A percentile compares a stretch with the other conserved stretches of the same genome.
These are phyloP conservation scores for Leccinum longicurvipes DNA, from an alignment of 768 basidiomycete genomes.

Conservation along the genomic window DNA sequence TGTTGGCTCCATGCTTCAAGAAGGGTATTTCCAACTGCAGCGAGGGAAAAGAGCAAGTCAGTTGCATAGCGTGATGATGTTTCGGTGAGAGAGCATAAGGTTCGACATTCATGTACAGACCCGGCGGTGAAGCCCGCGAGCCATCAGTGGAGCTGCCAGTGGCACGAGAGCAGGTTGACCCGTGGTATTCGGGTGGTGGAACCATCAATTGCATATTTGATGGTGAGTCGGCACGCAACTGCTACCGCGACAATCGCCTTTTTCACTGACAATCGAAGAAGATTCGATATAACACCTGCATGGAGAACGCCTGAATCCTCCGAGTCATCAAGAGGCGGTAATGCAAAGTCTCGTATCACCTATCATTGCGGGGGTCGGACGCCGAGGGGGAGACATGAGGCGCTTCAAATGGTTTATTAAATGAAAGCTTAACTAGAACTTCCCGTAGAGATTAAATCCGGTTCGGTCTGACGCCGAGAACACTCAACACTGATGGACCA, in stretches of 20 bases:
- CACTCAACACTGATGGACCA: slow-evolving; percentile 6
- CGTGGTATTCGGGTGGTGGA: slow-evolving; percentile 6
- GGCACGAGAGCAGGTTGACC: not conserved
- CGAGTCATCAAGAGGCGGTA: slow-evolving; percentile 7
- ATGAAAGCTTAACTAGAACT: slow-evolving; percentile 24
- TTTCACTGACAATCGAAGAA: slow-evolving; percentile 14
- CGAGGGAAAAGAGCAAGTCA: slow-evolving; percentile 5
- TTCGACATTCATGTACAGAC: slow-evolving; percentile 13
- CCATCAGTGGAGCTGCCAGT: not conserved
- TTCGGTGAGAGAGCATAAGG: slow-evolving; percentile 4
- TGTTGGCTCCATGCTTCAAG: slow-evolving; percentile 20
- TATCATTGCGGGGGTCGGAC: slow-evolving; percentile 19
- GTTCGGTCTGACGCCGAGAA: slow-evolving; percentile 24
- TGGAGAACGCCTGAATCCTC: slow-evolving; percentile 3
- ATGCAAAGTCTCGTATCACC: slow-evolving; percentile 11
- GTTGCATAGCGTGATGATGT: slow-evolving; percentile 4
- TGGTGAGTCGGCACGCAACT: slow-evolving; percentile 10
- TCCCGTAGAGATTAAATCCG: slow-evolving; percentile 8
- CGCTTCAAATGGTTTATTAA: too few relatives aligned
- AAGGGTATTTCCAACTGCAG: slow-evolving; percentile 16
- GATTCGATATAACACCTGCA: slow-evolving; percentile 16
- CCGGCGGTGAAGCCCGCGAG: not conserved
- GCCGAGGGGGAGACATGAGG: slow-evolving; percentile 16
- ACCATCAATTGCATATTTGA: not conserved
- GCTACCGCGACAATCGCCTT: slow-evolving; percentile 14